Evolutionary conservation across 345 rosid genomes (phyloP).

Genomic region (Cardamine occulta): DNA sequence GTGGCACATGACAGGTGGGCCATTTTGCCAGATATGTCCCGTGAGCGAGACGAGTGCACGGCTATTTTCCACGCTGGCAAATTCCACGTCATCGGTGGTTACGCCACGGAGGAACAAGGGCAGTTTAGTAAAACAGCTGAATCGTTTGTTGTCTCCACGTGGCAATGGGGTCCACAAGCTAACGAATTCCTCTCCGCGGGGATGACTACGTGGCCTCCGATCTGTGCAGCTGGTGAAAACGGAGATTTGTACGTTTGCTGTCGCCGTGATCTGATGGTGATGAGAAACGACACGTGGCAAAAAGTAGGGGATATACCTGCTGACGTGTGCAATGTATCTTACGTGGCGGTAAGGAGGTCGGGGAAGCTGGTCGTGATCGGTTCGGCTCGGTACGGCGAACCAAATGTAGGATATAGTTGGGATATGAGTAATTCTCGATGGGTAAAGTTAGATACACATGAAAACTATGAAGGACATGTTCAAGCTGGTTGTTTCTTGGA

Average conservation of each 20-base stretch:
- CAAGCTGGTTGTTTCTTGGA: constrained; percentile 44
- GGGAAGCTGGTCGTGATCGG: constrained; percentile 68
- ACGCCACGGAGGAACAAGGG: constrained; percentile 75
- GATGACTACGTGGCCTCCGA: constrained; percentile 53
- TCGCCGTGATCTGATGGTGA: constrained; percentile 48
- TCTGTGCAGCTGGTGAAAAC: constrained; percentile 39
- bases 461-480: constrained; percentile 32
- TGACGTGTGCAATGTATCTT: constrained; percentile 50
- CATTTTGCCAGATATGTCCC: constrained; percentile 64
- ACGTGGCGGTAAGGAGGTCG: constrained; percentile 50
- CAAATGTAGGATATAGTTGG: constrained; percentile 32
- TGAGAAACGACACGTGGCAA: constrained; percentile 49
- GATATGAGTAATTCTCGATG: constrained; percentile 23
- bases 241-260: constrained; percentile 53
- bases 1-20: constrained; percentile 61
- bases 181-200: constrained; percentile 40
- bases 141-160: constrained; percentile 48
- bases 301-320: constrained; percentile 52
- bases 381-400: constrained; percentile 40
- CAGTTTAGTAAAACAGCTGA: constrained; percentile 56
- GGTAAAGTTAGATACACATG: constrained; percentile 27
- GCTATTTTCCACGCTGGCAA: constrained; percentile 66
- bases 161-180: constrained; percentile 49
- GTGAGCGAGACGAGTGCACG: constrained; percentile 74
- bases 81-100: constrained; percentile 78